Base-by-base conservation (phyloP, 148 eudicot species). In the Silene uniflora region DNA sequence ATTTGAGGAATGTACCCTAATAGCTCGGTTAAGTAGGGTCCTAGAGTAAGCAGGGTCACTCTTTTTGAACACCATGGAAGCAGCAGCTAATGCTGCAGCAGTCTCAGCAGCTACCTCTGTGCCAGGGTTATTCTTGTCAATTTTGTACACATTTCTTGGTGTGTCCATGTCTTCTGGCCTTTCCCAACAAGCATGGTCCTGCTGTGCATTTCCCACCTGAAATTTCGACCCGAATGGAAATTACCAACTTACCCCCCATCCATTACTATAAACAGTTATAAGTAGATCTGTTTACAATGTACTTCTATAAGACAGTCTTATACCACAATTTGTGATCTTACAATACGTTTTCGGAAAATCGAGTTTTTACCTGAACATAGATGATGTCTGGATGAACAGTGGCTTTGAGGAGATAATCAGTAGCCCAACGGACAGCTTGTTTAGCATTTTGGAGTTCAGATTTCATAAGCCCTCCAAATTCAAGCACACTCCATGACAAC, bases 91-190 rank as follows among this genome's bases (percentile, higher is more conserved):
- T 73, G 99, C 99, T 24, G 97, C 96, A 9, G 99, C 99, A 12
- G 97, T 96, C 70, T 96, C 99, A 66, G 99, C 99, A 21, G 99
- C 99, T 0, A 96, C 98, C 62, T 96, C 99, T 23, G 97, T 85
- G 0, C 99, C 99, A 11, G 99, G 99, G 80, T 58, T 89, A 25
- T 91, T 91, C 73, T 73, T 83, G 87, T 92, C 97, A 2, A 96
- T 81, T 80, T 91, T 92, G 52, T 74, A 74, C n/a, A 92, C 99
- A 72, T 62, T 92, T 77, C 99, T 89, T 9, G 97, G 93, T 19
- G 98, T 96, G 84, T 96, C 99, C 99, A 96, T 96, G 75, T 96
- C 99, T 68, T 96, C 99, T 18, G 99, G 99, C 65, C 99, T 92
- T 83, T 96, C 99, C 99, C 99, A 96, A 49, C 99, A 96, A 24